Conservation (phyloP, 2,329 filamentous ascomycete species). For the Fusarium odoratissimum region DNA sequence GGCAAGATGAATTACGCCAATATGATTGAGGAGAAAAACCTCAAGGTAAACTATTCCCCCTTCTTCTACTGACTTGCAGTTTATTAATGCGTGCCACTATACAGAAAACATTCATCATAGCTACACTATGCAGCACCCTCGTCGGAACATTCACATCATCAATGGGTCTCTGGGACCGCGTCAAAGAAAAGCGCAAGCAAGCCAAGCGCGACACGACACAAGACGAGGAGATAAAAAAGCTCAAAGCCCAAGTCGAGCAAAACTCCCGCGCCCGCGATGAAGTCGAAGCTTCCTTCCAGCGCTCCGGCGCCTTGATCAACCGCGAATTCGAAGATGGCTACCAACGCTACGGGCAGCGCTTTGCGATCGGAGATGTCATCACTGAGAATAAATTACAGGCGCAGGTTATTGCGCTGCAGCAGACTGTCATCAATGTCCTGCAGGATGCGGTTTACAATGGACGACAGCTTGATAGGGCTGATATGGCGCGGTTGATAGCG, state of each 20-base stretch:
- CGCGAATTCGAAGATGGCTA: conserved; percentile 43
- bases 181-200: conserved; percentile 42
- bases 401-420: conserved; percentile 42
- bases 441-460: conserved; percentile 40
- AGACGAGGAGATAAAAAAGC: conserved; percentile 44
- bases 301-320: conserved; percentile 40
- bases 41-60: conserved; percentile 13
- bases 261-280: conserved; percentile 26
- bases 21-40: conserved; percentile 44
- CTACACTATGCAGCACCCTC: conserved; percentile 41
- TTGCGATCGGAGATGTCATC: conserved; percentile 41
- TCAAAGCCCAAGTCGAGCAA: conserved; percentile 34
- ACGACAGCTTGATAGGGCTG: conserved; percentile 35
- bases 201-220: conserved; percentile 38
- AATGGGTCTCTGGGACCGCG: conserved; percentile 43
- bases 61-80: rapidly evolving
- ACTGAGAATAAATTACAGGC: conserved; percentile 44
- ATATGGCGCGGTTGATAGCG: conserved; percentile 41
- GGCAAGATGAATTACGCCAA: conserved; percentile 39
- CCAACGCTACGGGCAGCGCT: conserved; percentile 33
- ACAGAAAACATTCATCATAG: conserved; percentile 45
- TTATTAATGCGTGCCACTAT: neutral
- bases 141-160: conserved; percentile 45
- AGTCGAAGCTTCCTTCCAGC: conserved; percentile 36
- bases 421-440: conserved; percentile 43